Conservation (phyloP, 2,329 filamentous ascomycete species). For the Pyricularia grisea region DNA sequence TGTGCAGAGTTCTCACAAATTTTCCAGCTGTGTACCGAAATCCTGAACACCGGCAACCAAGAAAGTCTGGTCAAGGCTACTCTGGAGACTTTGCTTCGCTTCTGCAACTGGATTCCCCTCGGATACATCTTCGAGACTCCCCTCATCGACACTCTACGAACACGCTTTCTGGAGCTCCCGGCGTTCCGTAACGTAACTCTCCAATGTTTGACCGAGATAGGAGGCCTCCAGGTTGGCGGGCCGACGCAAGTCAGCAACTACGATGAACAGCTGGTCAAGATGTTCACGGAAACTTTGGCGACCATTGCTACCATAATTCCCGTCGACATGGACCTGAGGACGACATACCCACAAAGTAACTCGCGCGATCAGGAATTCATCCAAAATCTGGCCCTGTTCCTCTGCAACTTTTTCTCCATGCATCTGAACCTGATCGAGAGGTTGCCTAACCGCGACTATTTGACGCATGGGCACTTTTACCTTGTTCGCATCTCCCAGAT, state of each 20-base stretch:
- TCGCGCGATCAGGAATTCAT: conserved; percentile 94
- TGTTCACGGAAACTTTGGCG: conserved; percentile 96
- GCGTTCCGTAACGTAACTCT: conserved; percentile 96
- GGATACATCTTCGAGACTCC: conserved; percentile 98
- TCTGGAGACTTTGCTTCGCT: conserved; percentile 86
- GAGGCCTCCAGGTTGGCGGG: conserved; percentile 72
- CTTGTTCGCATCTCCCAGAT: conserved; percentile 97
- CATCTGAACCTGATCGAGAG: conserved; percentile 92
- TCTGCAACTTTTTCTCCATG: conserved; percentile 94
- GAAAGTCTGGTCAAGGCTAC: conserved; percentile 91
- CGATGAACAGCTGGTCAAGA: conserved; percentile 90
- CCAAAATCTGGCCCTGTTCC: conserved; percentile 88
- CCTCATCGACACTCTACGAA: conserved; percentile 88
- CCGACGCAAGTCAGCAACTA: conserved; percentile 57
- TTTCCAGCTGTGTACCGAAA: conserved; percentile 94
- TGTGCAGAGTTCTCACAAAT: conserved; percentile 97
- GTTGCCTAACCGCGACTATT: conserved; percentile 86
- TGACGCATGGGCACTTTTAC: conserved; percentile 95
- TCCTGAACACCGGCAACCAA: conserved; percentile 78
- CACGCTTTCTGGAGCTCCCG: conserved; percentile 82
- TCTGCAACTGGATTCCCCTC: conserved; percentile 97
- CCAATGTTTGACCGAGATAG: conserved; percentile 96
- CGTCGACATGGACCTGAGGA: conserved; percentile 78
- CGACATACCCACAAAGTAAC: conserved; percentile 85
- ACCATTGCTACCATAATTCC: conserved; percentile 92